A percentile compares a stretch with the other conserved stretches of the same genome.
Conservation (phyloP, 2,329 filamentous ascomycete species). For the Graphiopsis chlorocephala region DNA sequence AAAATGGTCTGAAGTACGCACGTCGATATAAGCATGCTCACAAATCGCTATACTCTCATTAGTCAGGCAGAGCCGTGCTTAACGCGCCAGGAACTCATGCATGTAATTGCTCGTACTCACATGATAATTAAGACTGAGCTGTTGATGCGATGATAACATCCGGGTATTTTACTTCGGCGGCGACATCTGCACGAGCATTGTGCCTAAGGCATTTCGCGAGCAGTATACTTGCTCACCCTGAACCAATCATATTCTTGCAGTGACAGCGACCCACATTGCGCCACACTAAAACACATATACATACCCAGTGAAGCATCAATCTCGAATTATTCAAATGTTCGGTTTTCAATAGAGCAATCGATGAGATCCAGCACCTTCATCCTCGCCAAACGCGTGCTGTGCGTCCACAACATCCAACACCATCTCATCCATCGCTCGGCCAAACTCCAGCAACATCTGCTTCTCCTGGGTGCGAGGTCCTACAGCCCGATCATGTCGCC, state of each 20-base stretch:
- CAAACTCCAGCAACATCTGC: background rate
- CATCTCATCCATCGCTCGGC: background rate
- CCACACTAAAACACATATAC: background rate
- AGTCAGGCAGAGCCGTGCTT: too few species aligned
- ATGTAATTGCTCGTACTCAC: too few species aligned
- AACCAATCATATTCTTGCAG: background rate
- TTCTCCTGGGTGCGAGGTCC: background rate
- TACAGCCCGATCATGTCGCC: background rate
- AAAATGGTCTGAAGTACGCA: too few species aligned
- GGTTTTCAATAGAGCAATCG: background rate
- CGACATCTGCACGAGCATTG: too few species aligned
- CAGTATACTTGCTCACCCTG: background rate
- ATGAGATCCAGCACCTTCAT: background rate
- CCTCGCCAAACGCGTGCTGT: background rate
- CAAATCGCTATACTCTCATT: too few species aligned
- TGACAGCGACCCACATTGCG: background rate
- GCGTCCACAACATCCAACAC: background rate
- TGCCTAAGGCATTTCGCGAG: background rate
- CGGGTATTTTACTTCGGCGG: too few species aligned
- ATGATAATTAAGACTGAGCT: too few species aligned
- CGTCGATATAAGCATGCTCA: too few species aligned
- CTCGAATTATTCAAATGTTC: background rate
- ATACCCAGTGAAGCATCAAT: background rate
- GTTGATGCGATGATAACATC: too few species aligned
- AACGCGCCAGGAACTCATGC: too few species aligned